Evolutionary conservation across 1,139 yeast species (phyloP).

Genomic region (Pichia sp.): DNA sequence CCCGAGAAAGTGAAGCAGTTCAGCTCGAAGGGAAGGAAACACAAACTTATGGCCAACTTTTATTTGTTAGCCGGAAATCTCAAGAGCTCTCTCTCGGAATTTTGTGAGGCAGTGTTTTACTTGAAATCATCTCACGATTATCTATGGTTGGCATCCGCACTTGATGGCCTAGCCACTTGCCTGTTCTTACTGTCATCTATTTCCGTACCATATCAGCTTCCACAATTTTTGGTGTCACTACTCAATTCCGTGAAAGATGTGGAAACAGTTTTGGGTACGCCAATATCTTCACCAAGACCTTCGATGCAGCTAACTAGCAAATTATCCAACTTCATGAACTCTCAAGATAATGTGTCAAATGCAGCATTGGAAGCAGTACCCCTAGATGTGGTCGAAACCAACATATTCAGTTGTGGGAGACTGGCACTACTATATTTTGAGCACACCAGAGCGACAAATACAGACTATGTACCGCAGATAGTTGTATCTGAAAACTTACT

Average conservation of each 20-base stretch:
- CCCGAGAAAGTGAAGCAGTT: constrained; percentile 30
- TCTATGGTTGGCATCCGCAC: constrained; percentile 81
- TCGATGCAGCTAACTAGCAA: constrained; percentile 26
- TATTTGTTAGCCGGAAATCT: constrained; percentile 75
- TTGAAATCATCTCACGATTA: constrained; percentile 63
- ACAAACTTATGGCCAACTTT: constrained; percentile 70
- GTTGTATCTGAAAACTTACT: constrained; percentile 70
- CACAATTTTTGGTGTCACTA: constrained; percentile 36
- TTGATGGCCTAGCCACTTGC: constrained; percentile 73
- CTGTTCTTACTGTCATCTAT: constrained; percentile 53
- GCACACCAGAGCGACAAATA: constrained; percentile 49
- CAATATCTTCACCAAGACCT: constrained; percentile 40
- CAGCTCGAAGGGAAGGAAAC: constrained; percentile 54
- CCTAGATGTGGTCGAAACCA: constrained; percentile 31
- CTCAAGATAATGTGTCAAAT: constrained; percentile 2
- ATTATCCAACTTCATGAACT: not conserved
- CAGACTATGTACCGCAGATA: constrained; percentile 76
- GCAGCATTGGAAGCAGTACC: constrained; percentile 17
- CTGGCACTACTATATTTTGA: constrained; percentile 54
- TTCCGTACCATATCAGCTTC: constrained; percentile 55
- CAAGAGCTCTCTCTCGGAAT: constrained; percentile 59
- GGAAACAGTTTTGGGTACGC: constrained; percentile 27
- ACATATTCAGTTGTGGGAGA: constrained; percentile 43
- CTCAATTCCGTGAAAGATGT: constrained; percentile 19
- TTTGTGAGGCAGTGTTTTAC: constrained; percentile 61